Evolutionary conservation across 768 basidiomycete genomes (phyloP), one percentile per base, ranked within the genome.

Genomic region (Podaxis mareebaensis): DNA sequence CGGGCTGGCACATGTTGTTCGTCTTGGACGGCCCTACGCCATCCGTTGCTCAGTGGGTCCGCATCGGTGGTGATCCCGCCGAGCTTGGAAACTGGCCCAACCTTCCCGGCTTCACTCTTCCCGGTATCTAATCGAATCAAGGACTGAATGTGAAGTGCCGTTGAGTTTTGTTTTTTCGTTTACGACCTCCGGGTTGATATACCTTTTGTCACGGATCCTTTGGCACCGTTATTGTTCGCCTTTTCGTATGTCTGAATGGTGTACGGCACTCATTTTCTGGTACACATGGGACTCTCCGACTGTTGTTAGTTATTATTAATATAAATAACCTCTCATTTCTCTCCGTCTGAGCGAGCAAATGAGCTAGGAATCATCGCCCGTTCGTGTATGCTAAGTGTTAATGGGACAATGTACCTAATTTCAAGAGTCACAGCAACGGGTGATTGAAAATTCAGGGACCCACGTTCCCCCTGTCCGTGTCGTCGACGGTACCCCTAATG

Each of bases 11-110:
- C 61, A 88, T 90, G 71, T 69, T 93, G 10, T 93, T 89, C 70
- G 78, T 93, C 52, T 77, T 93, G 30, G 91, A 92, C 58, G 90
- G 90, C 1, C 87, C 90, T 30, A 91, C 90, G 3, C 92, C 92
- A 3, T 91, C 89, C 26, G 83, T 86, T 66, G 89, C 90, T 17
- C 73, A 79, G 11, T 91, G 89, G 86, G 83, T 94, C 12, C 84
- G 91, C 28, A 89, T 93, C 56, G 92, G 92, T 20, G 90, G 89
- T 0, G 92, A 93, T 70, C 91, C 91, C 0, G 81, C 79, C 0
- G 24, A 77, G 58, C 72, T 93, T 11, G 91, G 91, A 0, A 85
- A 89, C 66, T 93, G 91, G 91, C 91, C 91, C 0, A 59, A 84
- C 60, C 75, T 84, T 67, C 82, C 88, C 30, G 91, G 87, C 58